These are phyloP conservation scores for Zalaria sp. DNA, from an alignment of 2,329 filamentous ascomycete genomes.

Conservation along the genomic window DNA sequence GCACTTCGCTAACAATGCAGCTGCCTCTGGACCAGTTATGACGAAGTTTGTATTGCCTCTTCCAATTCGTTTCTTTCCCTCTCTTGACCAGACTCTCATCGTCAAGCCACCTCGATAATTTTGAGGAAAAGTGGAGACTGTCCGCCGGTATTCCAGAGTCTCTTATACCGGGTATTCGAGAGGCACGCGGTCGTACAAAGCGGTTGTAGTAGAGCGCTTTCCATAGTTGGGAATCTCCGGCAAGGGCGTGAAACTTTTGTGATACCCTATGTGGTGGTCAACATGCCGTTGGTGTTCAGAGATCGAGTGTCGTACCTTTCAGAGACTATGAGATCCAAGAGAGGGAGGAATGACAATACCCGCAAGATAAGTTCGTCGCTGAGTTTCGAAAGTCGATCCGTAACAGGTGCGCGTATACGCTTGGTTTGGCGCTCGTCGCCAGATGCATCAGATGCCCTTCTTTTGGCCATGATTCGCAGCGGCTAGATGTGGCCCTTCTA, in stretches of 20 bases:
- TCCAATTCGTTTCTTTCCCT: slow-evolving; percentile 56
- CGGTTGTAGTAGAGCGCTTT: slow-evolving; percentile 74
- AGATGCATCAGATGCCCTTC: slow-evolving; percentile 3
- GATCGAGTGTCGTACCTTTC: slow-evolving; percentile 34
- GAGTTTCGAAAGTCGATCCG: slow-evolving; percentile 55
- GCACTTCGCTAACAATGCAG: slow-evolving; percentile 67
- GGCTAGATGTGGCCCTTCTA: too few relatives aligned
- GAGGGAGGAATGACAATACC: slow-evolving; percentile 63
- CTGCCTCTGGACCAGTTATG: slow-evolving; percentile 84
- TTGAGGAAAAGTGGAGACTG: slow-evolving; percentile 37
- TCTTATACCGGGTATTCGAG: slow-evolving; percentile 56
- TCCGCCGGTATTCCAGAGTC: slow-evolving; percentile 22
- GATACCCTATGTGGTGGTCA: slow-evolving; percentile 46
- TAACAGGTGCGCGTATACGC: background rate
- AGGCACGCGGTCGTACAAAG: slow-evolving; percentile 70
- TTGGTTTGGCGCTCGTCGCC: slow-evolving; percentile 2
- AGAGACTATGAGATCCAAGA: slow-evolving; percentile 51
- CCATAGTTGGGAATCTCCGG: slow-evolving; percentile 80
- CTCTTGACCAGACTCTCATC: slow-evolving; percentile 42
- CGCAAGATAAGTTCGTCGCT: slow-evolving; percentile 82
- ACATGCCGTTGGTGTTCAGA: background rate
- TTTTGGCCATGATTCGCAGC: slow-evolving; percentile 4
- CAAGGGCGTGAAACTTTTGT: slow-evolving; percentile 55
- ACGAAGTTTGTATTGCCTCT: slow-evolving; percentile 70
- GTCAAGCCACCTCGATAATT: slow-evolving; percentile 46